Evolutionary conservation across 2,329 filamentous ascomycete genomes (phyloP), one percentile per base, ranked within the genome.

Genomic region (Helminthosporium solani): DNA sequence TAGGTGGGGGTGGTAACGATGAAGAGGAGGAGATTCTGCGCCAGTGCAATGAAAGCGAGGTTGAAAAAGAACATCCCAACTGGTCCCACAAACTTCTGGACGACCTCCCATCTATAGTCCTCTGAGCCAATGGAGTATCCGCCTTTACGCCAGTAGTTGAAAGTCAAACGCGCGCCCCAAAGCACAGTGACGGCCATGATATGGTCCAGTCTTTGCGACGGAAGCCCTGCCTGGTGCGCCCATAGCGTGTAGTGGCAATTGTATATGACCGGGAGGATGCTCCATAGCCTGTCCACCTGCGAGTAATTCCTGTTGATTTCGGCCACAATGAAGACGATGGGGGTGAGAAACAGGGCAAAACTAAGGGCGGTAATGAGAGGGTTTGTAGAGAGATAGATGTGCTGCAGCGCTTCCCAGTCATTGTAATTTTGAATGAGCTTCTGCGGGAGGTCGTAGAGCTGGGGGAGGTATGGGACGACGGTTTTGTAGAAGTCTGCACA

Each of bases 141-240:
- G 31, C 94, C 94, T 70, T 89, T 95, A 47, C 94, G 86, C 85
- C 88, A 96, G 74, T 96, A 99, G 73, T 99, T 99, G 77, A 82
- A 97, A 2, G 92, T 97, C 71, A 99, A 75, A 9, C 94, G 87
- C 74, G 90, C 87, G 70, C 87, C 88, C 94, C 94, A 99, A 7
- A 91, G 58, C 1, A 80, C 71, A 40, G 84, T 87, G 58, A 89
- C 84, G 1, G 84, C 73, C 47, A 90, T 76, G 25, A 91, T 76
- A 33, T 86, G 82, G 61, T 95, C 86, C 34, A 96, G 68, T 39
- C 86, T 82, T 44, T 80, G 75, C 12, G 86, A 86, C 5, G 85
- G 80, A 1, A 96, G 64, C 1, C 85, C 87, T 34, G 84, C 81
- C 52, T 92, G 62, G 57, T 87, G 86, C 33, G 90, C 87, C 85